Percentiles rank a stretch among this genome's conserved stretches.
Conservation (phyloP, 805 yeast species). For the Pichia heedii region DNA sequence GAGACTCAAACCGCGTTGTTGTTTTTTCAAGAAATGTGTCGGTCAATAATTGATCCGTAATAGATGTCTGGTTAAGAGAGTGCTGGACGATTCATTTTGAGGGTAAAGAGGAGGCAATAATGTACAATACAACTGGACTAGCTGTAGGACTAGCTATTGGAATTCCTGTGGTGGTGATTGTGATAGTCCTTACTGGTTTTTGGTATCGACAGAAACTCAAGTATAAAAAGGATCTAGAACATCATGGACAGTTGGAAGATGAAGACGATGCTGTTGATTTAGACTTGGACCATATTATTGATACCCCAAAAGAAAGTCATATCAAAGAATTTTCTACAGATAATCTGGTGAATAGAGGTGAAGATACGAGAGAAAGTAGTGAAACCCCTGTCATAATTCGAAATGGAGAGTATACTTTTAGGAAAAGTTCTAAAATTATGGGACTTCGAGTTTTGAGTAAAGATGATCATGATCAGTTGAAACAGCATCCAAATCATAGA, state of each 20-base stretch:
- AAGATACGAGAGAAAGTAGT: background rate
- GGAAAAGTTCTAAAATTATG: slow-evolving; percentile 21
- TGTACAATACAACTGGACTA: slow-evolving; percentile 18
- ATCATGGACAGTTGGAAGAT: slow-evolving; percentile 27
- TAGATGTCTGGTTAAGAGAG: no score
- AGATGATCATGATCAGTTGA: background rate
- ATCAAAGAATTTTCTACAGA: slow-evolving; percentile 1
- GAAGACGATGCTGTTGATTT: slow-evolving; percentile 30
- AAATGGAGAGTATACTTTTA: slow-evolving; percentile 8
- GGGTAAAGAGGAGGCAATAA: no score
- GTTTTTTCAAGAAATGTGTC: no score
- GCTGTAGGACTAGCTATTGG: slow-evolving; percentile 50
- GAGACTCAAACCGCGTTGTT: no score
- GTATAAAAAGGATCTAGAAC: slow-evolving; percentile 29
- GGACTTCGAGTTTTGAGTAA: slow-evolving; percentile 16
- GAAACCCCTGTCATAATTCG: background rate
- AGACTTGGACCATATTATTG: slow-evolving; percentile 26
- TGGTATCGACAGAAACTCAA: slow-evolving; percentile 32
- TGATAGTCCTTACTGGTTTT: slow-evolving; percentile 27
- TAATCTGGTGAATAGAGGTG: background rate
- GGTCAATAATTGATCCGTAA: no score
- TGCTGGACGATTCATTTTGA: no score
- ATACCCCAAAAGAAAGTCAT: slow-evolving; percentile 5
- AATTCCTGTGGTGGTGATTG: slow-evolving; percentile 35
- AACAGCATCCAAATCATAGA: background rate